Evolutionary conservation across 768 basidiomycete species (phyloP), one percentile per base, ranked within the genome.

Genomic region (Leccinum aurantiacum): DNA sequence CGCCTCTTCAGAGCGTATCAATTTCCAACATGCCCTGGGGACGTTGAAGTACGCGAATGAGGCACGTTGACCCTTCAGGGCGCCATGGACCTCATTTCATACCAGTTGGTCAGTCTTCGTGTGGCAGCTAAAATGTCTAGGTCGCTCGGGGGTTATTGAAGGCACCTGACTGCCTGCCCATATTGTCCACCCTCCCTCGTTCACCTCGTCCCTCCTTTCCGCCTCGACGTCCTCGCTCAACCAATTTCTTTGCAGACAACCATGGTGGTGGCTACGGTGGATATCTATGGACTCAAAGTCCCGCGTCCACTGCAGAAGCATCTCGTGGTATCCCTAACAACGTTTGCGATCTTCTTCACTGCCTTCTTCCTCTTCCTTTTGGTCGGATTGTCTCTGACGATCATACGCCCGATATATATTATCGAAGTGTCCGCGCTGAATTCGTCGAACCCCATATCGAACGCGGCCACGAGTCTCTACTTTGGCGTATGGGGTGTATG

Each of bases 401-500:
- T 94, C 74, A 84, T 87, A 70, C 88, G 85, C 70, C 68, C 83
- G 22, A 81, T 91, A 29, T 89, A 86, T 70, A 75, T 91, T 27
- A 74, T 91, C 53, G 65, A 74, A 19, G 69, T 90, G 37, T 57
- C 74, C 3, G 76, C 73, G 65, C 58, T 63, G 38, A 53, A 67
- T 41, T 65, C 69, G 24, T 24, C 38, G 46, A 70, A 75, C 53
- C 78, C 79, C 3, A 63, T 68, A 35, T 84, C 86, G 11, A 78
- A 79, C 60, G 72, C 84, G 13, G 85, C 85, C 29, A 87, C 85
- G 4, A 76, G 80, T 64, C 72, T 92, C 10, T 80, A 84, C 37
- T 88, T 93, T 61, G 93, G 93, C 4, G 87, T 93, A 6, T 93
- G 91, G 88, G 93, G 93, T 1, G 79, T 87, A 37, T 95, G 93